Conservation (phyloP, 805 yeast species). For the Barnettozyma populi region DNA sequence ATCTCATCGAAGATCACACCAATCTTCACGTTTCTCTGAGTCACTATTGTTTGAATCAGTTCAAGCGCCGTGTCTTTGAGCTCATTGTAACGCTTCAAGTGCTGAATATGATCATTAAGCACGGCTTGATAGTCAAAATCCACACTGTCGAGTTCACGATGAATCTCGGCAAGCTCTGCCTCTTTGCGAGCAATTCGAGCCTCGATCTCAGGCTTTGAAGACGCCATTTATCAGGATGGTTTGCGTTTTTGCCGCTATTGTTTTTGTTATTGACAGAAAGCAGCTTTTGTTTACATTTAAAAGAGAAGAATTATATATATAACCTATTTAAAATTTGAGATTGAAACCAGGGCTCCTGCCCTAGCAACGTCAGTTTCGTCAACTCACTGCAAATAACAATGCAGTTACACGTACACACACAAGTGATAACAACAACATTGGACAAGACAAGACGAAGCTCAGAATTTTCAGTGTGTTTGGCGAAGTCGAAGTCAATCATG, state of each 20-base stretch:
- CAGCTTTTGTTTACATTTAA: too few species aligned
- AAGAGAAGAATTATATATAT: too few species aligned
- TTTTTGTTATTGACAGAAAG: too few species aligned
- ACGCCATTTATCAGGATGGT: constrained; percentile 10
- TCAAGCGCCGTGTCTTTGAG: constrained; percentile 56
- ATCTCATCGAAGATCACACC: constrained; percentile 49
- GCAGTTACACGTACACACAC: not conserved
- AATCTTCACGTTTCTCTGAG: constrained; percentile 43
- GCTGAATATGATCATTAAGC: constrained; percentile 45
- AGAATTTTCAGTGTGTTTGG: constrained; percentile 31
- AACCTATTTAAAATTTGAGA: too few species aligned
- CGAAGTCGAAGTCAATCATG: constrained; percentile 27
- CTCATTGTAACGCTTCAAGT: constrained; percentile 55
- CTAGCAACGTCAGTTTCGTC: not conserved
- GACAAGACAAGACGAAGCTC: constrained; percentile 11
- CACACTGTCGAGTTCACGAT: constrained; percentile 6
- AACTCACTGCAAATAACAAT: not conserved
- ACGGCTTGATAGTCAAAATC: constrained; percentile 39
- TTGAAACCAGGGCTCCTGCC: not conserved
- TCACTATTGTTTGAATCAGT: constrained; percentile 54
- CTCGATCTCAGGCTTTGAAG: constrained; percentile 5
- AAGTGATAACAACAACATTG: not conserved
- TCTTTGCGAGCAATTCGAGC: constrained; percentile 10
- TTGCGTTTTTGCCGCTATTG: too few species aligned
- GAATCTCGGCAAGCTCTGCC: constrained; percentile 6